Base-by-base conservation (phyloP, 1,284 basidiomycete species). In the Wallemia ichthyophaga region DNA sequence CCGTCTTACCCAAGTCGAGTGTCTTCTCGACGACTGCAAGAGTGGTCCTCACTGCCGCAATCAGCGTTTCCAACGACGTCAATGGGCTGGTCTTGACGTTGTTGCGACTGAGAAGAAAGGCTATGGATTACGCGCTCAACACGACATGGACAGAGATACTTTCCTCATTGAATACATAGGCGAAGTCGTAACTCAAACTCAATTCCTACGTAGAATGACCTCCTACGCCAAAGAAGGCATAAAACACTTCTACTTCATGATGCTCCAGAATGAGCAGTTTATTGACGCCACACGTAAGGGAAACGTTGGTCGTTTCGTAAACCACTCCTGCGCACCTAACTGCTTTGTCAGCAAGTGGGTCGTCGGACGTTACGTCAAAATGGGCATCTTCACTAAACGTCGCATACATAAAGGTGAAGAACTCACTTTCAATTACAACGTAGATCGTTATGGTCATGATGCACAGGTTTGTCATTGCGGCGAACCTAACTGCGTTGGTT, bases 261-360 rank as follows among this genome's bases (percentile, higher is more conserved):
- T 95, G 85, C 72, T 98, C 60, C 94, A 96, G 70, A 88, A 86
- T 66, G 89, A 95, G 65, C 89, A 98, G 88, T 98, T 86, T 71
- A 88, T 99, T 65, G 94, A 99, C 70, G 94, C 94, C 1, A 98
- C 94, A 0, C 95, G 94, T 69, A 83, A 82, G 65, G 94, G 94
- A 21, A 91, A 89, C 0, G 89, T 89, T 56, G 92, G 87, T 2
- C 82, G 94, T 5, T 98, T 99, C 68, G 85, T 91, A 27, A 99
- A 99, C 68, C 94, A 99, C 71, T 92, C 87, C 62, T 99, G 94
- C 70, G 87, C 82, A 64, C 94, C 94, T 9, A 99, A 98, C 67
- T 96, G 88, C 69, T 94, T 87, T 67, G 92, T 99, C n/a, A 88
- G 89, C 55, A 96, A 95, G 71, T 99, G 94, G 94, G 89, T 89